Base-by-base conservation (phyloP, 805 yeast genomes). In the Wickerhamomyces kurtzmanii region DNA sequence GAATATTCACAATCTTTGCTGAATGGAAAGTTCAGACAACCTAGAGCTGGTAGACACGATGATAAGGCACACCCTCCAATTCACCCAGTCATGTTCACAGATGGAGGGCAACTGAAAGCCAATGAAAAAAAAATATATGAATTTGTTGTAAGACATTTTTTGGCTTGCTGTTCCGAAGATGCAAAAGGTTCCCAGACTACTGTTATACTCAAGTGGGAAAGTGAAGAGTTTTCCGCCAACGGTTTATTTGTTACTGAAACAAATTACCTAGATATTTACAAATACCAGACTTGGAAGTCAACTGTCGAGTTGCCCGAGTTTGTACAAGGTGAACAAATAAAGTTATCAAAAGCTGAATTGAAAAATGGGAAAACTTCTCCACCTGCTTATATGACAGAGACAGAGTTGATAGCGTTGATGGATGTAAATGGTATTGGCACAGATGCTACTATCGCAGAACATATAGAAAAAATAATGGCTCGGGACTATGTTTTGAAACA, bases 21-120 rank as follows among this genome's bases (percentile, higher is more conserved):
- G 6, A 51, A 53, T 7, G 37, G 51, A 19, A 65, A 63, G 22
- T 81, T 68, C 43, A 44, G 62, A n/a, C 44, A 45, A 4, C 98
- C 99, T 0, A 57, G 97, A 28, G 63, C 64, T 22, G 99, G 99
- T 5, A 65, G 60, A 9, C 77, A 83, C 46, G 82, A 86, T 46
- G 99, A 91, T 56, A 76, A 85, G 47, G 97, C 98, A 15, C 99
- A 91, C 67, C 97, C 98, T 5, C 96, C 99, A 0, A 91, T 91
- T 32, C 96, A 91, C 52, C 99, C 99, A 0, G 74, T 84, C 8
- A 58, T 56, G 32, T 69, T 59, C 38, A 63, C 45, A 17, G 59
- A 53, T 26, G 49, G 43, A 27, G 45, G 37, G 15, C 40, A 31
- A 13, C 43, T 46, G 26, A 55, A 33, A 9, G 53, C 48, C 1